Percentiles rank a stretch among this genome's conserved stretches.
These are phyloP conservation scores for Haematococcus lacustris DNA, from an alignment of 139 green algal species.

Conservation along the genomic window DNA sequence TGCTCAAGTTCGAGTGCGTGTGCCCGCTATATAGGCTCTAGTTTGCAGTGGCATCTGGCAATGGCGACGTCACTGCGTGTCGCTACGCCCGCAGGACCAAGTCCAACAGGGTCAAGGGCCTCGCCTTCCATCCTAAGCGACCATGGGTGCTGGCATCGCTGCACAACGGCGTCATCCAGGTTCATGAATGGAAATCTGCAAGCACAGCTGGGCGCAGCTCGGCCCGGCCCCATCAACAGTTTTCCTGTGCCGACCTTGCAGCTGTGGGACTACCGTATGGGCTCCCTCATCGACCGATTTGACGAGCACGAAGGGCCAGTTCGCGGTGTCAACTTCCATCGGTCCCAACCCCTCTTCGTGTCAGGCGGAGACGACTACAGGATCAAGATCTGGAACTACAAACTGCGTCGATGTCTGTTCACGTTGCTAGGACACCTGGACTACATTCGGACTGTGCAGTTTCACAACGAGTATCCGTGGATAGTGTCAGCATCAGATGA, in stretches of 20 bases:
- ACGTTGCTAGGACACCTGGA: constrained; percentile 98
- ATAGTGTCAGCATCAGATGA: constrained; percentile 95
- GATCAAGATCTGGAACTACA: constrained; percentile 99
- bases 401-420: constrained; percentile 94
- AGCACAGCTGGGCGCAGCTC: neutral
- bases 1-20: constrained; percentile 15
- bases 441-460: constrained; percentile 98
- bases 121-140: constrained; percentile 96
- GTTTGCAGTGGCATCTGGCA: neutral
- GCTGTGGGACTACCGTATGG: constrained; percentile 99
- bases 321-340: constrained; percentile 94
- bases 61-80: neutral
- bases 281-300: constrained; percentile 98
- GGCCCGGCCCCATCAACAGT: neutral
- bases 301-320: constrained; percentile 99
- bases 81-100: constrained; percentile 3
- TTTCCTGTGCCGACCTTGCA: constrained; percentile 31
- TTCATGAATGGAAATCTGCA: constrained; percentile 14
- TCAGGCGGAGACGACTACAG: constrained; percentile 85
- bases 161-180: constrained; percentile 97
- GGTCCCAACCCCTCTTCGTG: constrained; percentile 95
- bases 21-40: neutral
- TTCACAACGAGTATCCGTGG: constrained; percentile 95
- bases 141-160: constrained; percentile 98
- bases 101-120: constrained; percentile 92